These are phyloP conservation scores for Dendrostoma leiphaemia DNA, from an alignment of 2,329 filamentous ascomycete species.

Conservation along the genomic window DNA sequence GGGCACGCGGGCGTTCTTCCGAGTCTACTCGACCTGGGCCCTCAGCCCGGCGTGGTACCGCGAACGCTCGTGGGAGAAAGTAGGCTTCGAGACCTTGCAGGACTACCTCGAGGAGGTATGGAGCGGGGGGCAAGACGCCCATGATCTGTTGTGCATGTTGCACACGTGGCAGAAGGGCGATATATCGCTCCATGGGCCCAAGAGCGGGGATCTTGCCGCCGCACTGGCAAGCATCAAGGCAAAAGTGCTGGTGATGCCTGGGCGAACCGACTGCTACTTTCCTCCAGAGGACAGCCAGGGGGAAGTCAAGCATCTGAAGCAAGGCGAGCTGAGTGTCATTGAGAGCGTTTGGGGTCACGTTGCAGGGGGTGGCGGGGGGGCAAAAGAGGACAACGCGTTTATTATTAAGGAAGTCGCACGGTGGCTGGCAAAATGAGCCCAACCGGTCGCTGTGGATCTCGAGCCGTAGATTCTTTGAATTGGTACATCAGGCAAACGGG, in stretches of 20 bases:
- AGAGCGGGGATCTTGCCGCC: neutral
- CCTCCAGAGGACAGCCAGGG: neutral
- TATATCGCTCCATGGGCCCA: neutral
- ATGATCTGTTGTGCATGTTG: conserved; percentile 21
- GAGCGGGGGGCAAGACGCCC: conserved; percentile 28
- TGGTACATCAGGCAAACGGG: no score
- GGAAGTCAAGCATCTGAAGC: neutral
- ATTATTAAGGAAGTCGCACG: neutral
- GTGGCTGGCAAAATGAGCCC: neutral
- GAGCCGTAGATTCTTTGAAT: no score
- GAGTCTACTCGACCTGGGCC: conserved; percentile 78
- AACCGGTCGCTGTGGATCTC: no score
- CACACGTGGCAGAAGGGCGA: conserved; percentile 7
- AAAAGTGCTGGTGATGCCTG: conserved; percentile 3
- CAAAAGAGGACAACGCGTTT: neutral
- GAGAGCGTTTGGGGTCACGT: conserved; percentile 3
- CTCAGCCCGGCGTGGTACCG: conserved; percentile 78
- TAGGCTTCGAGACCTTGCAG: conserved; percentile 67
- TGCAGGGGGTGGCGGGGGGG: neutral
- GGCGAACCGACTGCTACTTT: conserved; percentile 2
- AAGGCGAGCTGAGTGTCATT: conserved; percentile 3
- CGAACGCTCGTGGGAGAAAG: conserved; percentile 60
- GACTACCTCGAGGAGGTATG: conserved; percentile 74
- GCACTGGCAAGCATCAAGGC: conserved; percentile 7
- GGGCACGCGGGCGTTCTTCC: conserved; percentile 53